phyloP scores from a whole-genome alignment of 2,329 filamentous ascomycete species.

The Trichoderma endophyticum region DNA sequence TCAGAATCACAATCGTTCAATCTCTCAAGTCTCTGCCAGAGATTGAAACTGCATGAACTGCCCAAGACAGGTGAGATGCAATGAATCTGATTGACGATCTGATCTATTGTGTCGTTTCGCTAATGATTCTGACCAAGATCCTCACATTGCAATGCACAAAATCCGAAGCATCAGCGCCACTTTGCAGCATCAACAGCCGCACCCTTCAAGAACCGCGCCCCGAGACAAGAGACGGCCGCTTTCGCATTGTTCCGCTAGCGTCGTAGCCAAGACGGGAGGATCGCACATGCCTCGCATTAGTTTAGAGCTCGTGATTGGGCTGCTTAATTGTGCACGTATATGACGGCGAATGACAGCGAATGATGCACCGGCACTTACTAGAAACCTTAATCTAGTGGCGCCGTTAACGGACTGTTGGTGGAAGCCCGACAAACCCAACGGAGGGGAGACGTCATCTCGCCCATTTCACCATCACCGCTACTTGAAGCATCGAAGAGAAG shows the following conservation, averaged over 20 bases:
- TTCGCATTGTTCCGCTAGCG: not conserved
- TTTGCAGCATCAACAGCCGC: not conserved
- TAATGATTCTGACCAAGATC: no score
- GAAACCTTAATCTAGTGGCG: not conserved
- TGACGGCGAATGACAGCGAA: not conserved
- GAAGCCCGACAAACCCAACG: not conserved
- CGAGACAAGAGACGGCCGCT: not conserved
- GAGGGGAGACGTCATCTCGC: not conserved
- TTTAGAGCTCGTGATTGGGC: not conserved
- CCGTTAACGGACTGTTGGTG: not conserved
- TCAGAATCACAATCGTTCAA: no score
- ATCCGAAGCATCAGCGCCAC: not conserved
- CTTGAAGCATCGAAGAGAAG: not conserved
- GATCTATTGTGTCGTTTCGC: no score
- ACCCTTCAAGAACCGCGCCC: not conserved
- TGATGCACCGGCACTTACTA: not conserved
- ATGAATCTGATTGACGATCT: no score
- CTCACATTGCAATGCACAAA: not conserved
- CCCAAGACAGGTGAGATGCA: no score
- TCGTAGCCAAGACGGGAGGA: not conserved
- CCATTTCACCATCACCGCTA: not conserved
- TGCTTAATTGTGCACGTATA: not conserved
- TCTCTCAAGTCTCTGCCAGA: no score
- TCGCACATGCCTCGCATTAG: not conserved
- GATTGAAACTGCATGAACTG: no score